Percentiles rank a stretch among this genome's conserved stretches.
Evolutionary conservation across 768 basidiomycete species (phyloP).

Genomic region (Mycena alexandri): DNA sequence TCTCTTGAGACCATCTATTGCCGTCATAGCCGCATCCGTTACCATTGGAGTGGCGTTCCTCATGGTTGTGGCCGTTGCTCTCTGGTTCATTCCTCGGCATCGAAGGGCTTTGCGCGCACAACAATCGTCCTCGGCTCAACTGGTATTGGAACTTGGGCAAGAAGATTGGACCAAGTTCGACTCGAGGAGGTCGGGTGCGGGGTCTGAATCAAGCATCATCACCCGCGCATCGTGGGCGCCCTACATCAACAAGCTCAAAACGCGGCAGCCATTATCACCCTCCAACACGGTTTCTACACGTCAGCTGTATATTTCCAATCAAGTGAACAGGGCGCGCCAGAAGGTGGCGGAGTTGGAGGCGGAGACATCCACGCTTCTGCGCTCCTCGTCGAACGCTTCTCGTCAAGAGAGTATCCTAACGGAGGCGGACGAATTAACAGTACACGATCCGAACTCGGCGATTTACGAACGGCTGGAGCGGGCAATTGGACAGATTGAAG

Average conservation of each 20-base stretch:
- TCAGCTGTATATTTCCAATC: conserved; percentile 30
- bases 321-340: conserved; percentile 13
- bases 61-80: background rate
- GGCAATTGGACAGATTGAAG: too few species aligned
- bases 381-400: too few species aligned
- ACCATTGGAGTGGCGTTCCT: too few species aligned
- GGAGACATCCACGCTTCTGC: conserved; percentile 1
- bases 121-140: too few species aligned
- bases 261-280: background rate
- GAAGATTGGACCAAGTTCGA: background rate
- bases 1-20: too few species aligned
- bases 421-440: too few species aligned
- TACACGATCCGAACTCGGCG: too few species aligned
- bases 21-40: too few species aligned
- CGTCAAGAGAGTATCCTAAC: too few species aligned
- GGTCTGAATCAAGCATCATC: background rate
- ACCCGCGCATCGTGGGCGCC: background rate
- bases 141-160: too few species aligned
- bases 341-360: conserved; percentile 21
- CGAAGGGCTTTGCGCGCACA: background rate
- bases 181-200: too few species aligned
- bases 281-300: conserved; percentile 17
- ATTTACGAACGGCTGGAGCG: too few species aligned
- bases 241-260: background rate
- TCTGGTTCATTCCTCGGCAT: background rate